Base-by-base conservation (phyloP, 768 basidiomycete species). In the Galerina marginata region DNA sequence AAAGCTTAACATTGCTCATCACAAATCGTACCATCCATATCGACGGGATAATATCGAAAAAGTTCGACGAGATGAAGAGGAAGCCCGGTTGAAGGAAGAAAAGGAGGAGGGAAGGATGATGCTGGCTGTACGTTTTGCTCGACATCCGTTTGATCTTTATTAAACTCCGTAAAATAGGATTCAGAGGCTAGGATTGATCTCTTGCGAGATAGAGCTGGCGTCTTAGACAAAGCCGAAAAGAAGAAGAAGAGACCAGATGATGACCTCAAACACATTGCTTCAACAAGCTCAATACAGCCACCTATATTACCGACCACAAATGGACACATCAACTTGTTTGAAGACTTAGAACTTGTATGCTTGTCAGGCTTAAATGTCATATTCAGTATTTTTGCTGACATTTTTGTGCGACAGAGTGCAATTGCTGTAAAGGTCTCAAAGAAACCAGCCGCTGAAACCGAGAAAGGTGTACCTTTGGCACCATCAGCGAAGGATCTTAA, bases 1-100 rank as follows among this genome's bases (percentile, higher is more conserved):
- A 26, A 92, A 92, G 69, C 82, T 94, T 23, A 93, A 93, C 71
- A 93, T 94, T 71, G 92, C 92, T 11, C 92, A 94, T 72, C 92
- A 93, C 79, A 95, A 95, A 71, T 93, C 91, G 1, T 94, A 94
- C 72, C 92, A 95, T 65, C 92, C 92, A 0, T 94, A 94, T 69
- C 77, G 92, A 40, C 75, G 87, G 44, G 93, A 95, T 71, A 95
- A 95, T 68, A 91, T 94, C 60, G 91, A 92, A 59, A 84, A 83
- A 16, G 91, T 95, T 1, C 78, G 86, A n/a, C 75, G 70, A 59
- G 92, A 95, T 82, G 92, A 95, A 75, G 93, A 91, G 67, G 90
- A 89, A 70, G 93, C 91, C 12, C 76, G 80, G 2, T 74, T 74
- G 40, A 81, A 89, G 62, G 88, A 91, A 64, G 85, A 83, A 15